Evolutionary conservation across 768 basidiomycete genomes (phyloP), one percentile per base, ranked within the genome.

Genomic region (Pluteus cervinus): DNA sequence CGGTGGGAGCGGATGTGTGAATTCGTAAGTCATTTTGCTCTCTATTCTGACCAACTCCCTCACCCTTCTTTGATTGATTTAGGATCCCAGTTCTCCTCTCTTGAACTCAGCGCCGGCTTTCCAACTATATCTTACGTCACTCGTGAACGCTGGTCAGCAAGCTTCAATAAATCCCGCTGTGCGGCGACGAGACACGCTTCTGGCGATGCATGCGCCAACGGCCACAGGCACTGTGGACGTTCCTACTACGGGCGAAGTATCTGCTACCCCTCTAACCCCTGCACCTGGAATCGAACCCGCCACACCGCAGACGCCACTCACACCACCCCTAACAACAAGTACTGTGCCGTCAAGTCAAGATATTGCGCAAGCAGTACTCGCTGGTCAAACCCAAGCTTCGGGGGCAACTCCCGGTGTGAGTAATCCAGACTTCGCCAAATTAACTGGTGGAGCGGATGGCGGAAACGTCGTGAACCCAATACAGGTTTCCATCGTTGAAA

Each of bases 1-100:
- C 75, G 86, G 39, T 91, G 88, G 87, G 87, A 91, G 54, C 70
- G 79, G 47, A 78, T 81, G 72, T 75, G 75, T 50, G 83, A 89
- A 71, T 87, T 82, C 53, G 88, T 89, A 62, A 48, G 85, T 76
- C 24, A 36, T 24, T n/a, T n/a, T n/a, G n/a, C 8, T 8, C 31
- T 7, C 28, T 23, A 12, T 9, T 33, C 35, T 16, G 4, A 11
- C 24, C 23, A 21, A 20, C 33, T 14, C 21, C 41, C 34, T 35
- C 33, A 31, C 43, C 37, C 36, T 55, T 36, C 29, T 37, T 32
- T 35, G 29, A 18, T 20, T 24, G 41, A 16, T 44, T 1, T 48
- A 90, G 87, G 76, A 83, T 49, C 70, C 79, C 9, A 39, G 68
- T 8, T 86, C 82, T 2, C 83, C 86, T 3, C 63, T 90, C 17